phyloP scores from a whole-genome alignment of 2,329 filamentous ascomycete species.

The Talaromyces rugulosus region DNA sequence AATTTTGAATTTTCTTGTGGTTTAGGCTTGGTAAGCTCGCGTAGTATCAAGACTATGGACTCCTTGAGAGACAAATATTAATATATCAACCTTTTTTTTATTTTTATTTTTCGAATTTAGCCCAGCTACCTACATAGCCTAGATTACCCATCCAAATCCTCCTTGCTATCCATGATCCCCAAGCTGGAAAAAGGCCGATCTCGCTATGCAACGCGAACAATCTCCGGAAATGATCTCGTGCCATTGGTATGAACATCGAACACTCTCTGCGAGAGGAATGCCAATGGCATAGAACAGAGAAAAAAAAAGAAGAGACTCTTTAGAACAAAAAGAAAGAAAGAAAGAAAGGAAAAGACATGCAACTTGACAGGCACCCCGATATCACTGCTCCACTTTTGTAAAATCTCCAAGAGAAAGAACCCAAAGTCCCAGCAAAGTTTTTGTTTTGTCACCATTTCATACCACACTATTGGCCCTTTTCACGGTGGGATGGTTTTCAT shows the following conservation, averaged over 20 bases:
- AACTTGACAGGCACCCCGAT: not conserved
- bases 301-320: not conserved
- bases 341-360: not conserved
- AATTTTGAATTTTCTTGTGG: not conserved
- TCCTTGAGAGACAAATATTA: too few species aligned
- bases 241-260: not conserved
- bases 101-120: not conserved
- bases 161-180: not conserved
- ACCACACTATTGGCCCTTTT: not conserved
- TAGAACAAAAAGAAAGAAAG: not conserved
- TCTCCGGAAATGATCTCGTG: not conserved
- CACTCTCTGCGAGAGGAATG: not conserved
- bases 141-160: not conserved
- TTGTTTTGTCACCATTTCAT: not conserved
- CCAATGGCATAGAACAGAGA: not conserved
- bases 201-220: not conserved
- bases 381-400: not conserved
- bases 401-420: not conserved
- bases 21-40: not conserved
- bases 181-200: not conserved
- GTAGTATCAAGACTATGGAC: too few species aligned
- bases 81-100: not conserved
- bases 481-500: constrained; percentile 1
- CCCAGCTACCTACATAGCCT: not conserved
- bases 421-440: not conserved